Evolutionary conservation across 495 filamentous ascomycete genomes (phyloP).

Genomic region (Pseudevernia furfuracea): DNA sequence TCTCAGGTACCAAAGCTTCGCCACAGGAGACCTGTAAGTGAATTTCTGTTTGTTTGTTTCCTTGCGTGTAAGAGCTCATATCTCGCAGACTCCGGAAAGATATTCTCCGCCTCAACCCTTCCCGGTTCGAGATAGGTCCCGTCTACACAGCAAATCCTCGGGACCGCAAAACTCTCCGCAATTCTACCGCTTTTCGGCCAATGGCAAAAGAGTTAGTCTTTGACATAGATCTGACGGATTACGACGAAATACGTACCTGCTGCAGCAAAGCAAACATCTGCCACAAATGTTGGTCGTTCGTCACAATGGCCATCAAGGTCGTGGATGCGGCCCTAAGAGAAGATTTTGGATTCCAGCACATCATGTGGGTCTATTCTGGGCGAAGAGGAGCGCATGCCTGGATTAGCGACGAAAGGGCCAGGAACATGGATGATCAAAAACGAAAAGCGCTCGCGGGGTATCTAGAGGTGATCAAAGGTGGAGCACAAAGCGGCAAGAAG

Average conservation of each 20-base stretch:
- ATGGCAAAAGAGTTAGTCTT: constrained; percentile 89
- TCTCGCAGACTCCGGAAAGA: constrained; percentile 73
- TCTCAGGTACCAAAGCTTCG: constrained; percentile 85
- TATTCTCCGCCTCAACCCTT: constrained; percentile 73
- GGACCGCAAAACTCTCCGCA: constrained; percentile 81
- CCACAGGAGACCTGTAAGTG: constrained; percentile 64
- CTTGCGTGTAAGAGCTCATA: constrained; percentile 14
- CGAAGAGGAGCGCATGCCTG: constrained; percentile 94
- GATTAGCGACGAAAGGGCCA: constrained; percentile 89
- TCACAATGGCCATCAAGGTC: constrained; percentile 94
- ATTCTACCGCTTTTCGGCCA: constrained; percentile 63
- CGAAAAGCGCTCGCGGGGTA: constrained; percentile 78
- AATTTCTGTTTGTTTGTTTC: not conserved
- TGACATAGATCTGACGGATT: constrained; percentile 98
- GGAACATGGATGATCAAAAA: constrained; percentile 73
- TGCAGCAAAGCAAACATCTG: constrained; percentile 92
- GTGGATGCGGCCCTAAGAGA: constrained; percentile 78
- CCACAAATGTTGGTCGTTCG: constrained; percentile 89
- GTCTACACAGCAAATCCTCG: constrained; percentile 90
- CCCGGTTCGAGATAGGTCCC: constrained; percentile 95
- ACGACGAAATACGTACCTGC: constrained; percentile 93
- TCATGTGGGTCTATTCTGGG: constrained; percentile 97
- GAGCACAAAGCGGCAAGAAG: constrained; percentile 75
- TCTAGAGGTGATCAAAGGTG: constrained; percentile 77
- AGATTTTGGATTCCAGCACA: constrained; percentile 92